Base-by-base conservation (phyloP, 305 asterid genomes). In the Euphrasia arctica region DNA sequence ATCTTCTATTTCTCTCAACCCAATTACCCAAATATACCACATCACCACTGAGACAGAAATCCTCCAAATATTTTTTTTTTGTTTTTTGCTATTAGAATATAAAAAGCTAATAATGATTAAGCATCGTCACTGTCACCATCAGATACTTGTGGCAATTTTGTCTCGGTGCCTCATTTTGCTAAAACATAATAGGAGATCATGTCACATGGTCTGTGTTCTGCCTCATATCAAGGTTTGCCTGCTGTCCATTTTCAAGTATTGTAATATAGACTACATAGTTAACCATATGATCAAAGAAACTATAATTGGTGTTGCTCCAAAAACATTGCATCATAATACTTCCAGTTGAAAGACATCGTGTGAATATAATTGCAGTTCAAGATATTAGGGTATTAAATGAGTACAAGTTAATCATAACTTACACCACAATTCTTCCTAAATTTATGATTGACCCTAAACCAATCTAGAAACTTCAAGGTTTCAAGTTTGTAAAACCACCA, bases 361-460 rank as follows among this genome's bases (percentile, higher is more conserved):
- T 48, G 25, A 22, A 25, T 54, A 25, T 54, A 3, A 15, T 14
- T 36, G 49, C 28, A 5, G 27, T 54, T 54, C 29, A 34, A 14
- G 57, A 27, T 50, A 5, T 29, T 56, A 61, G 62, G 58, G 41
- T 51, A 29, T 41, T 31, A 29, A 43, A 36, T 4, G 45, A 65
- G 14, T 39, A 65, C 27, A 39, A 4, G 27, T 60, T 54, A 12
- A 27, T 18, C 15, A 69, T 47, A 49, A 55, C 34, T 58, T 48
- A 11, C 31, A 48, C 22, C 65, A 59, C 18, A 64, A 58, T 28
- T 27, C 51, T 47, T 47, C 51, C 54, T 15, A 63, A n/a, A 4
- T 68, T 60, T 56, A 25, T 70, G 34, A 50, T 47, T 51, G 41
- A 42, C 9, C 50, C 5, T 50, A 27, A 36, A 68, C 66, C 55